phyloP scores from a whole-genome alignment of 805 yeast species.

The Wickerhamiella kazuoi region DNA sequence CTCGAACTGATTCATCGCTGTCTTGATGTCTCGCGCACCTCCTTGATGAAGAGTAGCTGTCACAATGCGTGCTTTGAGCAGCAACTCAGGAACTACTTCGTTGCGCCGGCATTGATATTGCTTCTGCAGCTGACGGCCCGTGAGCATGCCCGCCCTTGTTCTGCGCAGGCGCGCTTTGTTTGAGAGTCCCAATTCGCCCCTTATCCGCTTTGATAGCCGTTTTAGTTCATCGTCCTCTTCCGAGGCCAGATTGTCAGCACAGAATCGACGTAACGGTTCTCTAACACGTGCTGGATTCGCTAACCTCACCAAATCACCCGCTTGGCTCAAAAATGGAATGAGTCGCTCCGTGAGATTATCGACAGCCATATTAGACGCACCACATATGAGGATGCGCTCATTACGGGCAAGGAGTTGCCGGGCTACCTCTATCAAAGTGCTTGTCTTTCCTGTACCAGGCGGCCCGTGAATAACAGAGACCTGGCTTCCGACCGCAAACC shows the following conservation, averaged over 20 bases:
- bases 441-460: constrained; percentile 75
- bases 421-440: constrained; percentile 65
- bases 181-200: too few species aligned
- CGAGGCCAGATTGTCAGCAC: constrained; percentile 58
- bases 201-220: constrained; percentile 13
- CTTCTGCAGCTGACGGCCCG: constrained; percentile 43
- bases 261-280: constrained; percentile 43
- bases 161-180: too few species aligned
- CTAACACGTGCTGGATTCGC: constrained; percentile 89
- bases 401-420: constrained; percentile 43
- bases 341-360: constrained; percentile 79
- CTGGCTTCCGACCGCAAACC: constrained; percentile 38
- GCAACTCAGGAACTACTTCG: constrained; percentile 39
- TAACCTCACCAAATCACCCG: constrained; percentile 42
- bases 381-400: constrained; percentile 64
- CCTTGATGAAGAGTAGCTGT: constrained; percentile 80
- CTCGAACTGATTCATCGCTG: constrained; percentile 23
- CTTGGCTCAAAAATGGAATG: too few species aligned
- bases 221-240: constrained; percentile 47
- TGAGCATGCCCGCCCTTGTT: constrained; percentile 22
- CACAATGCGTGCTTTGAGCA: constrained; percentile 48
- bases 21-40: constrained; percentile 50
- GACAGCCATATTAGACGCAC: constrained; percentile 84
- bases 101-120: constrained; percentile 54
- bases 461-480: constrained; percentile 55